A percentile compares a stretch with the other conserved stretches of the same genome.
Conservation (phyloP, 257 asterid genomes). For the Penstemon eatonii region DNA sequence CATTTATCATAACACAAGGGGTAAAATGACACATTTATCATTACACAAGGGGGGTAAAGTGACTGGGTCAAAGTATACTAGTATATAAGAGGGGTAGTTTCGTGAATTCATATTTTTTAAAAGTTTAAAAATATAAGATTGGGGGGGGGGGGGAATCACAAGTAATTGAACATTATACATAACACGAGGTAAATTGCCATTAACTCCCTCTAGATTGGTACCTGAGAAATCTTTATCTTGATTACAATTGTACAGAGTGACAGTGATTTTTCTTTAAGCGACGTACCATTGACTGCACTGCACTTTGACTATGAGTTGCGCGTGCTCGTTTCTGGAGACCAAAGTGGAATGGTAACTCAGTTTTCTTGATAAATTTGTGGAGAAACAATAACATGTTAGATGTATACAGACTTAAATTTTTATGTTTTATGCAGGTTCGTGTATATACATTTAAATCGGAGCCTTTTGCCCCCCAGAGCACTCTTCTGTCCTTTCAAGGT, state of each 20-base stretch:
- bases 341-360: constrained; percentile 71
- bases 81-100: no score
- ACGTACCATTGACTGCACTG: constrained; percentile 72
- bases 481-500: constrained; percentile 77
- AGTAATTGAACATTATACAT: no score
- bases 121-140: no score
- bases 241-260: constrained; percentile 62
- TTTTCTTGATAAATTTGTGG: constrained; percentile 22
- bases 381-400: constrained; percentile 1
- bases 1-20: no score
- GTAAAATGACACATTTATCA: no score
- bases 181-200: no score
- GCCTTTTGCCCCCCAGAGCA: constrained; percentile 62
- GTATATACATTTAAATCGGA: constrained; percentile 71
- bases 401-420: constrained; percentile 20
- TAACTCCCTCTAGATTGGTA: not conserved
- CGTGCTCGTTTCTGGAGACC: constrained; percentile 79
- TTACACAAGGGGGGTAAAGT: no score
- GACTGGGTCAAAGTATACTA: no score
- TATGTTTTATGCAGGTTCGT: constrained; percentile 60
- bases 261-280: constrained; percentile 65
- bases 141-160: no score
- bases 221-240: constrained; percentile 9
- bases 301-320: constrained; percentile 51
- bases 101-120: no score